Evolutionary conservation across 495 filamentous ascomycete genomes (phyloP).

Genomic region (Aspergillus steynii): DNA sequence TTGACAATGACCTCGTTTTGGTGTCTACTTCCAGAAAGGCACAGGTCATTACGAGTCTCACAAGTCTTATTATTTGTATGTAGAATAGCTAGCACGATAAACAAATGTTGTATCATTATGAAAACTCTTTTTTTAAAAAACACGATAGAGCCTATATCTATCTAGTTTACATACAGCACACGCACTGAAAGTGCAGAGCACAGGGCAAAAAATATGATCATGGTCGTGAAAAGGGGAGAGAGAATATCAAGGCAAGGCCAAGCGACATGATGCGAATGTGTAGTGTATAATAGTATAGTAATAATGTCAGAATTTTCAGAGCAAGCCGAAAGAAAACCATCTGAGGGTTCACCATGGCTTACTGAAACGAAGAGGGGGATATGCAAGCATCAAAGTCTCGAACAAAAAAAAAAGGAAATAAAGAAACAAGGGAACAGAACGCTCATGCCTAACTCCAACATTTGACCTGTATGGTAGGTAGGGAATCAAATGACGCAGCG

Average conservation of each 20-base stretch:
- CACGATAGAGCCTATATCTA: slow-evolving; percentile 5
- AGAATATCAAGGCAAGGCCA: background rate
- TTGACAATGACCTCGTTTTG: background rate
- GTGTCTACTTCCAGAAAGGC: background rate
- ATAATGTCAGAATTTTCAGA: background rate
- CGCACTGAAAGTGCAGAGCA: background rate
- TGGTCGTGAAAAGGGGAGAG: background rate
- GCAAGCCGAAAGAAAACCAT: too few species aligned
- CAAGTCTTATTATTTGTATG: background rate
- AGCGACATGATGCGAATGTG: background rate
- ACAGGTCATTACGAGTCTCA: background rate
- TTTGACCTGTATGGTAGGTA: slow-evolving; percentile 4
- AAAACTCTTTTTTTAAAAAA: slow-evolving; percentile 1
- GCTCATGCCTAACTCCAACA: slow-evolving; percentile 16
- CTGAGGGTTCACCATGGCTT: background rate
- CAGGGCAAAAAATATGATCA: background rate
- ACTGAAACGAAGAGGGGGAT: background rate
- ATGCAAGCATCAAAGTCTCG: background rate
- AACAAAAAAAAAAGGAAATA: background rate
- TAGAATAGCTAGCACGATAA: background rate
- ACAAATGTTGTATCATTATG: background rate
- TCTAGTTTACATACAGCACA: slow-evolving; percentile 11
- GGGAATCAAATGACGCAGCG: slow-evolving; percentile 7
- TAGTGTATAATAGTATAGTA: background rate
- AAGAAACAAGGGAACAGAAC: slow-evolving; percentile 9